A percentile compares a stretch with the other conserved stretches of the same genome.
These are phyloP conservation scores for Penicillium nucicola DNA, from an alignment of 495 filamentous ascomycete species.

Conservation along the genomic window DNA sequence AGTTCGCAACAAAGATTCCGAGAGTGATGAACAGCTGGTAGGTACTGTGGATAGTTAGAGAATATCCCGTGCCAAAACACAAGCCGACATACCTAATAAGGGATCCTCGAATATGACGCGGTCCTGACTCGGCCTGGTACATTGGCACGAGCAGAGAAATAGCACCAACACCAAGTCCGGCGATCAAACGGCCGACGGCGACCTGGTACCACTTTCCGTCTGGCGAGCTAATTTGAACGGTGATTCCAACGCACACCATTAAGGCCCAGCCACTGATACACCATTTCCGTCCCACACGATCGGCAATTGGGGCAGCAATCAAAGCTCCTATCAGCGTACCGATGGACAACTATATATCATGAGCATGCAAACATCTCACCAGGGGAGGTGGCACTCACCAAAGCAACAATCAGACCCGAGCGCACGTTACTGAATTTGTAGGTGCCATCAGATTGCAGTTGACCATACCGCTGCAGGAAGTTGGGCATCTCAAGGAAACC, in stretches of 20 bases:
- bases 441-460: slow-evolving; percentile 12
- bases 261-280: slow-evolving; percentile 51
- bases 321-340: slow-evolving; percentile 68
- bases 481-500: slow-evolving; percentile 56
- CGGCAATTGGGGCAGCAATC: slow-evolving; percentile 50
- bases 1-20: slow-evolving; percentile 75
- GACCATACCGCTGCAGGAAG: slow-evolving; percentile 40
- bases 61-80: neutral
- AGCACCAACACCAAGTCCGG: slow-evolving; percentile 65
- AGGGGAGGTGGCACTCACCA: slow-evolving; percentile 17
- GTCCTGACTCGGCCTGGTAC: slow-evolving; percentile 68
- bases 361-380: neutral
- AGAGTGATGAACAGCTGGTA: slow-evolving; percentile 88
- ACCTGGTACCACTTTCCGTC: slow-evolving; percentile 49
- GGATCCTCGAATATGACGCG: slow-evolving; percentile 60
- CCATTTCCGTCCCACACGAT: slow-evolving; percentile 50
- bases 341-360: slow-evolving; percentile 44
- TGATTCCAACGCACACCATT: slow-evolving; percentile 59
- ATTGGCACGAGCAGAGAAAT: slow-evolving; percentile 67
- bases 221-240: slow-evolving; percentile 60
- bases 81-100: slow-evolving; percentile 47
- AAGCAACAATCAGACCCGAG: slow-evolving; percentile 46
- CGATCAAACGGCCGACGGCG: slow-evolving; percentile 52
- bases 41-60: slow-evolving; percentile 20
- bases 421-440: slow-evolving; percentile 45